Base-by-base conservation (phyloP, 345 rosid species). In the Citrus hindsii region DNA sequence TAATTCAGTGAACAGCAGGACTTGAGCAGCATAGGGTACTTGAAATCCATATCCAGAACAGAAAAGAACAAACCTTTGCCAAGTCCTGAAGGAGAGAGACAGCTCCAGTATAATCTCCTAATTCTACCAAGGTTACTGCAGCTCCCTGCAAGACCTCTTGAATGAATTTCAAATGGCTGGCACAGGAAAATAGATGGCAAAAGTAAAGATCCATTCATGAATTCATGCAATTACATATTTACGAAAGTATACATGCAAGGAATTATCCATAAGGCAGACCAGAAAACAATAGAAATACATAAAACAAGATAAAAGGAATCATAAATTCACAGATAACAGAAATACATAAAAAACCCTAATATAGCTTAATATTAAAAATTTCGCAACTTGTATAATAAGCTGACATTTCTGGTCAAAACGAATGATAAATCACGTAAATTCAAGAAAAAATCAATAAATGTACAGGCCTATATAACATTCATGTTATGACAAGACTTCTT, bases 51-150 rank as follows among this genome's bases (percentile, higher is more conserved):
- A 66, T 63, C 60, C 70, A 60, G 38, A 77, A 78, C 59, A 27
- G 73, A 82, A 27, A 68, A 35, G 71, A 27, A 70, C 83, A 87
- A 89, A 95, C 98, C 97, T 92, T 91, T 37, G 88, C 86, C 87
- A 95, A 76, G 77, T 93, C 91, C 84, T 93, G 92, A 61, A 95
- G 94, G 69, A 88, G 85, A 74, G 86, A 71, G 66, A 85, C 87
- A 62, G 98, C 98, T 73, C 78, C 86, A 51, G 89, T 69, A 81
- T 91, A 93, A 60, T 92, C 96, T 83, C 99, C 99, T 75, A 95
- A 81, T 82, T 93, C 93, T 65, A 88, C 87, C 84, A 92, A 85
- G 55, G 96, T 90, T 77, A 95, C 96, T 67, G 96, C 96, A 79
- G 97, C 92, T 48, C 97, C 98, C 99, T 95, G 86, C 88, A 90